phyloP scores from a whole-genome alignment of 352 stramenopile species.

The Elongisporangium undulatum region DNA sequence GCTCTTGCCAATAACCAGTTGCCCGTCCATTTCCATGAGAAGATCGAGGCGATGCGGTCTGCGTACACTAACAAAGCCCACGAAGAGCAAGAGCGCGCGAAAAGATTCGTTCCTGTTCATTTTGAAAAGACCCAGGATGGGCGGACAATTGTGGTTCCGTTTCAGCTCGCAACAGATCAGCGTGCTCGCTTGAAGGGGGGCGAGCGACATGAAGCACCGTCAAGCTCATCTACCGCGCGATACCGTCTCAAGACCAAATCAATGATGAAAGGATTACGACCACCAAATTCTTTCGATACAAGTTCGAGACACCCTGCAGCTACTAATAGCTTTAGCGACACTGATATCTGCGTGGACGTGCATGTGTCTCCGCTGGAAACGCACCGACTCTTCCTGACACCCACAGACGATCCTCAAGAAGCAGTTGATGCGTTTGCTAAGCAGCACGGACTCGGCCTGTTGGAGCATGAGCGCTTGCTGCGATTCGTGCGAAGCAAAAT shows the following conservation, averaged over 20 bases:
- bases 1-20: constrained; percentile 38
- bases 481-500: constrained; percentile 12
- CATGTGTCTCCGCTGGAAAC: constrained; percentile 38
- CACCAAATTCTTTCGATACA: neutral
- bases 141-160: constrained; percentile 41
- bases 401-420: constrained; percentile 21
- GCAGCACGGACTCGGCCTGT: constrained; percentile 16
- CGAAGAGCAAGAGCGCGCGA: constrained; percentile 23
- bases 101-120: constrained; percentile 18
- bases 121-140: constrained; percentile 33
- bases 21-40: constrained; percentile 45
- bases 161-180: constrained; percentile 34
- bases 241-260: constrained; percentile 6
- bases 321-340: constrained; percentile 2
- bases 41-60: constrained; percentile 40
- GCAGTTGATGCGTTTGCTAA: constrained; percentile 23
- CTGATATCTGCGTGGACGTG: constrained; percentile 29
- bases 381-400: constrained; percentile 27
- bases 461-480: constrained; percentile 23
- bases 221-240: neutral
- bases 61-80: constrained; percentile 25
- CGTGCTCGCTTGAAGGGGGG: constrained; percentile 12
- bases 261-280: constrained; percentile 17
- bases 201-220: constrained; percentile 7
- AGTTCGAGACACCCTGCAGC: neutral